Base-by-base conservation (phyloP, 192 early-diverging fungal genomes). In the Coemansia sp. region DNA sequence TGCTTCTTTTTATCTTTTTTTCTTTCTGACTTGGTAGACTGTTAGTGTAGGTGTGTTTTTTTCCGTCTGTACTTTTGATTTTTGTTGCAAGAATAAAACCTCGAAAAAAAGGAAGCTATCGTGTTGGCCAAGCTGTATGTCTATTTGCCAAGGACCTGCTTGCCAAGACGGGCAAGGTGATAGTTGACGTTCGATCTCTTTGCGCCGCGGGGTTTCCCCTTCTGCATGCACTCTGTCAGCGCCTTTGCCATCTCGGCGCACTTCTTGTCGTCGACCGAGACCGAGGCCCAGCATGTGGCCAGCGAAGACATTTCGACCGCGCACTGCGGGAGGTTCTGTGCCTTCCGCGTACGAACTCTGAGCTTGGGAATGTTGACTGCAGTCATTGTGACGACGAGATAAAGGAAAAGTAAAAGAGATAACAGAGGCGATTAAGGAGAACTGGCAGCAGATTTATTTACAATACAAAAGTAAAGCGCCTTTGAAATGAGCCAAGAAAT, bases 251-350 rank as follows among this genome's bases (percentile, higher is more conserved):
- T 54, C 22, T 57, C 55, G 25, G 67, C 62, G 55, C 82, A 83
- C 28, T 65, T 67, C 25, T 45, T 42, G 58, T 79, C 67, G 62
- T 83, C 76, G 52, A 72, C 61, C 29, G 75, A 49, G 13, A 61
- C 42, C 23, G 73, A 66, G 8, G 82, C 64, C 82, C 82, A 83
- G 68, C 82, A 83, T 8, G 70, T 73, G 5, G 78, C 61, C 39
- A 83, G 32, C 14, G 75, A 39, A n/a, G 76, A 62, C 82, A 83
- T 83, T 57, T 83, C 67, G 7, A 67, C 23, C 1, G 82, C 76
- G 55, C 82, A 83, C n/a, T 74, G 72, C 18, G 82, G 22, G n/a
- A 65, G 25, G 1, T 53, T 28, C 28, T 65, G 49, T 19, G 36
- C 36, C 65, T 75, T 75, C 54, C 63, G 72, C 18, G 59, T 46